Base-by-base conservation (phyloP, 1,139 yeast genomes). In the Candida sojae region DNA sequence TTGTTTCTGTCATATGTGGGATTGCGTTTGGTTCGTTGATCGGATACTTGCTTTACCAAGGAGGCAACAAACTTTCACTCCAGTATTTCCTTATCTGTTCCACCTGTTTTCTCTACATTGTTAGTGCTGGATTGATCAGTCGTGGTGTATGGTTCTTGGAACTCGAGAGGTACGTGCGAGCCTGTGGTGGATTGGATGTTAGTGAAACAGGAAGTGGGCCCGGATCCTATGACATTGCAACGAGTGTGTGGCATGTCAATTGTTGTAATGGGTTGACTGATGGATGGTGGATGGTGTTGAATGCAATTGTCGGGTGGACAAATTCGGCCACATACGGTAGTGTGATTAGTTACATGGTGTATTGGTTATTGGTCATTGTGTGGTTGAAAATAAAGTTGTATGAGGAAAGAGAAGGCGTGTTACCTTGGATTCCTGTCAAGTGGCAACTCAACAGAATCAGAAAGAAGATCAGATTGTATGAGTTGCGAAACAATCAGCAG, bases 311-410 rank as follows among this genome's bases (percentile, higher is more conserved):
- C 48, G 99, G 98, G 1, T 92, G 99, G 99, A 88, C 93, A 34
- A 92, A 92, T 67, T 83, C 95, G 34, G 98, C 97, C 13, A 91
- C 97, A 2, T 89, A 88, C 62, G 97, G 97, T 17, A 88, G 96
- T 37, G 91, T 92, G n/a, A 66, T 79, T 21, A 80, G 91, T 45
- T 92, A 92, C 67, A 78, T 83, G 55, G 53, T 73, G 5, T 92
- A 88, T 68, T 92, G 99, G 99, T 42, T 81, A 5, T 66, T 77
- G 33, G 80, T 90, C 11, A 82, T 86, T 40, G 49, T 64, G 0
- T 68, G 83, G 64, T 71, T 90, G 46, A 69, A 79, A 43, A 48
- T 71, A 8, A 70, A 80, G 58, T 66, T 81, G 48, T 76, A 70
- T 53, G 85, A 84, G 61, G 96, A 90, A 67, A 76, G 77, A 57